A percentile compares a stretch with the other conserved stretches of the same genome.
Conservation (phyloP, 495 filamentous ascomycete species). For the Wilcoxina mikolae region DNA sequence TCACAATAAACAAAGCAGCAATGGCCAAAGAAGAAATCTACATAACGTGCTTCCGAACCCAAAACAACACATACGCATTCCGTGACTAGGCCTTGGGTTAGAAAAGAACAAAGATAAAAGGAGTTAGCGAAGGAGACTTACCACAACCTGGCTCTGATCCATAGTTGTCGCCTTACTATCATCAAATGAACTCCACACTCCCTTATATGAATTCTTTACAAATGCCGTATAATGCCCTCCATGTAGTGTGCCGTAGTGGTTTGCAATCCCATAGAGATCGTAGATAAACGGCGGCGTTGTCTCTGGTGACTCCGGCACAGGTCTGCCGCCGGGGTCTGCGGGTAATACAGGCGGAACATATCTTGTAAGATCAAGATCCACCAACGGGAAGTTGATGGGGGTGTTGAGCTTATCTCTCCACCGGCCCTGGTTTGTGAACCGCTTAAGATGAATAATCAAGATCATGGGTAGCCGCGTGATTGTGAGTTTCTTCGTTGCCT, state of each 20-base stretch:
- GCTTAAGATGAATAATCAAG: constrained; percentile 63
- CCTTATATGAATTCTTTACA: constrained; percentile 45
- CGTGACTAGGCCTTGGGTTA: constrained; percentile 17
- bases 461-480: constrained; percentile 57
- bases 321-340: constrained; percentile 24
- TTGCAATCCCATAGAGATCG: constrained; percentile 56
- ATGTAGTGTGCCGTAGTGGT: constrained; percentile 50
- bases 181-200: constrained; percentile 52
- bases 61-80: constrained; percentile 25
- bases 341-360: constrained; percentile 36
- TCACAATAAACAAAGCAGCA: too few species aligned
- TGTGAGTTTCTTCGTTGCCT: constrained; percentile 58
- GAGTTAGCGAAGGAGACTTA: constrained; percentile 14
- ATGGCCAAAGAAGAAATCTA: too few species aligned
- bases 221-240: constrained; percentile 58
- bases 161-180: constrained; percentile 38
- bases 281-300: constrained; percentile 53
- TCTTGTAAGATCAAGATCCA: constrained; percentile 47
- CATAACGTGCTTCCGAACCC: constrained; percentile 16
- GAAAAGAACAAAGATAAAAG: constrained; percentile 14
- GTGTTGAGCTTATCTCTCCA: constrained; percentile 49
- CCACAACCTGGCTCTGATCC: constrained; percentile 24
- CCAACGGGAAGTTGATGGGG: constrained; percentile 51
- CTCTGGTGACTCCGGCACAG: constrained; percentile 27
- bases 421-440: constrained; percentile 45